Percentiles rank a stretch among this genome's conserved stretches.
Evolutionary conservation across 208 protist genomes (phyloP).

Genomic region (Lotmaria passim): DNA sequence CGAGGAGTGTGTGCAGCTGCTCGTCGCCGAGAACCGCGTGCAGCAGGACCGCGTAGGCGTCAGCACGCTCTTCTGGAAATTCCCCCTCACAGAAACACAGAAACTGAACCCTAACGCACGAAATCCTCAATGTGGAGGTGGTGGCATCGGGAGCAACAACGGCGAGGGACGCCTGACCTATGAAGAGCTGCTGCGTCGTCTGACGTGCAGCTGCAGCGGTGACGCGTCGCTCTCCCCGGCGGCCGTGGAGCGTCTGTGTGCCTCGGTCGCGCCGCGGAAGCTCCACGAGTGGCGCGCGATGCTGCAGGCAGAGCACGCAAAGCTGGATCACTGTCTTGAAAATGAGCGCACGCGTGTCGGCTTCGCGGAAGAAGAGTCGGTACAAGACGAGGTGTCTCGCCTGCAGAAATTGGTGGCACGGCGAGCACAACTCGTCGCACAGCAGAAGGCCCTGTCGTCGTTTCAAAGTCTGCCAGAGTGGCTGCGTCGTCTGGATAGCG

Average conservation of each 20-base stretch:
- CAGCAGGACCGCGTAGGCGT: constrained; percentile 78
- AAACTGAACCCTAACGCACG: neutral
- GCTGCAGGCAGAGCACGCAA: neutral
- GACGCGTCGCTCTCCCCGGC: neutral
- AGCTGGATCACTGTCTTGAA: neutral
- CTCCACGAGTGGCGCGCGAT: constrained; percentile 6
- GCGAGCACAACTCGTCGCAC: constrained; percentile 10
- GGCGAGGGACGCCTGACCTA: constrained; percentile 10
- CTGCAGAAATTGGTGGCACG: constrained; percentile 5
- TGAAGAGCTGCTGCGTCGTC: constrained; percentile 17
- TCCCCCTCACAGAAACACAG: constrained; percentile 59
- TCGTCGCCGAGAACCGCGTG: constrained; percentile 74
- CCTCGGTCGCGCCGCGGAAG: neutral
- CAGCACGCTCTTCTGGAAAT: constrained; percentile 82
- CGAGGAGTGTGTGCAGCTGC: constrained; percentile 78
- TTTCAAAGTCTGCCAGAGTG: constrained; percentile 22
- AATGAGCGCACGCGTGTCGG: constrained; percentile 5
- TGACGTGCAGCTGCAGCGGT: neutral
- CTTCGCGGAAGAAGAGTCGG: neutral
- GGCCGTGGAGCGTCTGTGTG: constrained; percentile 12
- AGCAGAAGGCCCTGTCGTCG: constrained; percentile 13
- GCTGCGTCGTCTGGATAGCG: constrained; percentile 29
- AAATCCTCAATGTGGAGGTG: neutral
- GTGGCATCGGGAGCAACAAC: neutral
- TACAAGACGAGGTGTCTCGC: constrained; percentile 5